Conservation (phyloP, 1,139 yeast genomes). For the Taphrina wiesneri region DNA sequence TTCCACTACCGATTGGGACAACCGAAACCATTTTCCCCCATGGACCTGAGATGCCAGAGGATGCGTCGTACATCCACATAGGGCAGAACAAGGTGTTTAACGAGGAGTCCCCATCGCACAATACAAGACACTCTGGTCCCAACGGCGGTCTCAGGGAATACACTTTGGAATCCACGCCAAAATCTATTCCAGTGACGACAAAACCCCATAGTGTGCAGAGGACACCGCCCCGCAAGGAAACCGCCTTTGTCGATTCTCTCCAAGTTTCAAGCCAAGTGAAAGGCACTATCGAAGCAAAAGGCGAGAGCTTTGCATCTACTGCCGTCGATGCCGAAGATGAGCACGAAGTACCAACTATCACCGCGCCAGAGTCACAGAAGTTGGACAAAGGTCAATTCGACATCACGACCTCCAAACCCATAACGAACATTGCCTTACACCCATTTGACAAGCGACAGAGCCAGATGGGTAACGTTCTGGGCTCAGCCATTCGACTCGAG, state of each 20-base stretch:
- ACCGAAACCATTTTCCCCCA: background rate
- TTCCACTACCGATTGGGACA: background rate
- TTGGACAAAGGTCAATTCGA: background rate
- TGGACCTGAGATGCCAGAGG: background rate
- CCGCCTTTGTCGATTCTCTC: conserved; percentile 9
- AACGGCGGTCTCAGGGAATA: background rate
- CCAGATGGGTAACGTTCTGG: background rate
- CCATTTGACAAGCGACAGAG: background rate
- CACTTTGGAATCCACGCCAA: background rate
- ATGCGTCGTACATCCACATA: background rate
- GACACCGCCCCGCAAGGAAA: conserved; percentile 19
- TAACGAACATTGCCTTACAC: background rate
- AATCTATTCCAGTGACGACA: background rate
- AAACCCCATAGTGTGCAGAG: background rate
- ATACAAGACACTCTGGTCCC: background rate
- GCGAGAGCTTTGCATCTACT: conserved; percentile 22
- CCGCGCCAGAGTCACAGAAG: background rate
- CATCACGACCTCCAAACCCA: background rate
- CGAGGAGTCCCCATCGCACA: too few species aligned
- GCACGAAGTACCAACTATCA: background rate
- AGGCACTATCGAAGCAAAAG: background rate
- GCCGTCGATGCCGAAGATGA: conserved; percentile 1
- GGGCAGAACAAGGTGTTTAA: background rate
- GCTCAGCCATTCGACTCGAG: conserved; percentile 2
- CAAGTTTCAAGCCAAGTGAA: background rate